A percentile compares a stretch with the other conserved stretches of the same genome.
phyloP scores from a whole-genome alignment of 192 early-diverging fungal genomes.

The Backusella circina region DNA sequence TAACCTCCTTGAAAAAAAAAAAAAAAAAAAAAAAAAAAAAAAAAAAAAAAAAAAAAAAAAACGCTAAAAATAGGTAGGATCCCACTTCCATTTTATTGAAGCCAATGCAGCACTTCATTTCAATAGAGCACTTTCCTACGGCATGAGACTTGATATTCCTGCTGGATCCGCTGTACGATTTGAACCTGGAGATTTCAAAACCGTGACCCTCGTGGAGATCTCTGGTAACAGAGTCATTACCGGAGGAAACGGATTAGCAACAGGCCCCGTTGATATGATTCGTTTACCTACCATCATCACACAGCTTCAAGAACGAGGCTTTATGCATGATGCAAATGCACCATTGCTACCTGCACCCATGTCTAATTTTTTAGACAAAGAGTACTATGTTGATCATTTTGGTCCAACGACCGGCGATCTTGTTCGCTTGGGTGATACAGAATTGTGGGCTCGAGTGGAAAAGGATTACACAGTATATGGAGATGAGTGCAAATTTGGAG shows the following conservation, averaged over 20 bases:
- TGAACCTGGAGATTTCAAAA: constrained; percentile 91
- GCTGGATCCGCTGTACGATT: constrained; percentile 94
- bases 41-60: too few species aligned
- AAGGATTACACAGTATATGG: constrained; percentile 88
- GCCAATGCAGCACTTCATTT: constrained; percentile 78
- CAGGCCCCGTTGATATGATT: constrained; percentile 62
- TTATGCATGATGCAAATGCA: constrained; percentile 61
- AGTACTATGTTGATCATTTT: constrained; percentile 84
- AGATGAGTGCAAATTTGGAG: constrained; percentile 96
- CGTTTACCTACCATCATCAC: constrained; percentile 48
- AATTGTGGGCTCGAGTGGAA: constrained; percentile 84
- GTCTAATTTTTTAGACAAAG: constrained; percentile 66
- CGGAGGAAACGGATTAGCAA: constrained; percentile 84
- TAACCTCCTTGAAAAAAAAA: not conserved
- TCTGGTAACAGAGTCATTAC: constrained; percentile 72
- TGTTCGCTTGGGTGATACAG: constrained; percentile 85
- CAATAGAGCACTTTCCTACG: constrained; percentile 83
- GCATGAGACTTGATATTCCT: constrained; percentile 86
- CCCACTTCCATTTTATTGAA: constrained; percentile 97
- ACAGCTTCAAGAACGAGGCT: constrained; percentile 46
- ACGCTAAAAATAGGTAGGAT: constrained; percentile 61
- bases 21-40: too few species aligned
- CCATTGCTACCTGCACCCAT: constrained; percentile 37
- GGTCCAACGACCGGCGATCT: constrained; percentile 93
- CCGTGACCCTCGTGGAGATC: constrained; percentile 80